Conservation (phyloP, 192 early-diverging fungal genomes). For the Linnemannia exigua region DNA sequence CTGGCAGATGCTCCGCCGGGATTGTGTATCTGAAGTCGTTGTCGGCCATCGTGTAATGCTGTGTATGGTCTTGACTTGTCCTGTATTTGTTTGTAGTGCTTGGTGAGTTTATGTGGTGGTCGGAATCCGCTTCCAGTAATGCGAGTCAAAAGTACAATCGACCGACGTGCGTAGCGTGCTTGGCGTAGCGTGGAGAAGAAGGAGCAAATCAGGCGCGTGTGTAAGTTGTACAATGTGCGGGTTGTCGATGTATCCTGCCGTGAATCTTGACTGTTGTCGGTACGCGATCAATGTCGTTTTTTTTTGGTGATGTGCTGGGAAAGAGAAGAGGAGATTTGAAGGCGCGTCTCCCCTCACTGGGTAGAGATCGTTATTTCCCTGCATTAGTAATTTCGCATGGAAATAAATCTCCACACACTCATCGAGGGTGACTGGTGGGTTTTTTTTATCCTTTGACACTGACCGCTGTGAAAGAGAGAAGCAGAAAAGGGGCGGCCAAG, state of each 20-base stretch:
- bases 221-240: too few relatives aligned
- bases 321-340: too few relatives aligned
- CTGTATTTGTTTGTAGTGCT: not conserved
- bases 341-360: too few relatives aligned
- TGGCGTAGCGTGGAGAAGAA: too few relatives aligned
- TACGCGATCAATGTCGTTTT: too few relatives aligned
- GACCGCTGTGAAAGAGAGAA: slow-evolving; percentile 9
- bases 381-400: not conserved
- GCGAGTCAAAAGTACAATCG: too few relatives aligned
- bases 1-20: slow-evolving; percentile 23
- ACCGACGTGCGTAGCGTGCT: too few relatives aligned
- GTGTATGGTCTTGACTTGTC: not conserved
- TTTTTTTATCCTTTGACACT: not conserved
- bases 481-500: not conserved
- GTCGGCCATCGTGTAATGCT: slow-evolving; percentile 8
- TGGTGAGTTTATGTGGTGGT: not conserved
- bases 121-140: too few relatives aligned
- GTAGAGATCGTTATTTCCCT: not conserved
- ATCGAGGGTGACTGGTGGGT: not conserved
- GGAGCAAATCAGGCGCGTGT: too few relatives aligned
- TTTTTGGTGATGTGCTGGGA: too few relatives aligned
- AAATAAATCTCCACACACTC: not conserved
- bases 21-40: slow-evolving; percentile 28
- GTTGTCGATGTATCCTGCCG: too few relatives aligned
- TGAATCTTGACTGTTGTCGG: too few relatives aligned